Evolutionary conservation across 148 eudicot species (phyloP).

Genomic region (Euryodendron excelsum): DNA sequence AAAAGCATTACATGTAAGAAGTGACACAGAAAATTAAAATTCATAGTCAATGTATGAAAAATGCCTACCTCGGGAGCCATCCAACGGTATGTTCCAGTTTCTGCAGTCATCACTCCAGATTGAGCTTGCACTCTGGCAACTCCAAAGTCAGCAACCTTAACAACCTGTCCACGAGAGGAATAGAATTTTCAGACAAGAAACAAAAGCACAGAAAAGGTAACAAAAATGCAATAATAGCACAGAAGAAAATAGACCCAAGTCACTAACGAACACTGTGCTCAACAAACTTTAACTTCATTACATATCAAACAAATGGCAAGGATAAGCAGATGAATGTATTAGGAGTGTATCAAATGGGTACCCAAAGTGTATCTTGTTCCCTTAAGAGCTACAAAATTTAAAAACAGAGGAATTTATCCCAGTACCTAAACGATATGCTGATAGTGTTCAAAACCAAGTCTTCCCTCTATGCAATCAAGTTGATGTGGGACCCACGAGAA

Average conservation of each 20-base stretch:
- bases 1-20: not conserved
- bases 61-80: constrained; percentile 95
- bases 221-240: not conserved
- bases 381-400: too few relatives aligned
- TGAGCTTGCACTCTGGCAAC: constrained; percentile 64
- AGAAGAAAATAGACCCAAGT: not conserved
- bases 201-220: not conserved
- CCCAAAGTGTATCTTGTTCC: too few relatives aligned
- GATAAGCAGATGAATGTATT: too few relatives aligned
- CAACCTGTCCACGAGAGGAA: constrained; percentile 35
- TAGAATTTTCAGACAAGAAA: constrained; percentile 4
- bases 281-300: too few relatives aligned
- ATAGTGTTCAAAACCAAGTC: too few relatives aligned
- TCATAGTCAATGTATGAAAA: not conserved
- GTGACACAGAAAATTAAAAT: not conserved
- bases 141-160: constrained; percentile 82
- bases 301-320: too few relatives aligned
- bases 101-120: constrained; percentile 73
- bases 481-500: too few relatives aligned
- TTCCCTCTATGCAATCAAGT: too few relatives aligned
- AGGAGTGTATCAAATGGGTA: too few relatives aligned
- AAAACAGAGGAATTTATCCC: too few relatives aligned
- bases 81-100: constrained; percentile 81
- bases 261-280: too few relatives aligned
- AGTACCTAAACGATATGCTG: too few relatives aligned